Conservation (phyloP, 495 filamentous ascomycete species). For the Neurospora tetraspora region DNA sequence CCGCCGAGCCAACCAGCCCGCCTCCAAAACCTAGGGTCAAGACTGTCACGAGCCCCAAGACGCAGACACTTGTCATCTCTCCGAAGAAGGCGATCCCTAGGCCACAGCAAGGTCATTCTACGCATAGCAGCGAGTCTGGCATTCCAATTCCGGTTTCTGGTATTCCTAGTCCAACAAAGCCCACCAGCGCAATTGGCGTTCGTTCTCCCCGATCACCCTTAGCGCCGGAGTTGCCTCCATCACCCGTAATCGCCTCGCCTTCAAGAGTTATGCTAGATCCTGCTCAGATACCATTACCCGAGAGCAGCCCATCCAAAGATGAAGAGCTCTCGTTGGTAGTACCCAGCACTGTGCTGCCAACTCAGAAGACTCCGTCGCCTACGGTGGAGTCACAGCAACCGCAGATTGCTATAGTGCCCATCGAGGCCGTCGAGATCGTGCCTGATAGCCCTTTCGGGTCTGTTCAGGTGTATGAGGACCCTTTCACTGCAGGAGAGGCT, state of each 20-base stretch:
- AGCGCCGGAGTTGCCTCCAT: conserved; percentile 7
- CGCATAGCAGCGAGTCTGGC: conserved; percentile 35
- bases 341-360: conserved; percentile 16
- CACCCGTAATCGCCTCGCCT: conserved; percentile 26
- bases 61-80: conserved; percentile 21
- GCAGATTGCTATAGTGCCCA: not conserved
- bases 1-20: conserved; percentile 32
- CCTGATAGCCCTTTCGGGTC: conserved; percentile 26
- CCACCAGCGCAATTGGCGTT: conserved; percentile 14
- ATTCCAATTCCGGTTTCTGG: conserved; percentile 21
- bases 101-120: conserved; percentile 29
- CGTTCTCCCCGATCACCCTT: conserved; percentile 17
- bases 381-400: not conserved
- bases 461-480: conserved; percentile 52
- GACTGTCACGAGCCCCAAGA: conserved; percentile 27
- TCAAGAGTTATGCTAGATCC: conserved; percentile 14
- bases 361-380: conserved; percentile 8
- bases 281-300: conserved; percentile 3
- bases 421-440: conserved; percentile 11
- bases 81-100: conserved; percentile 36
- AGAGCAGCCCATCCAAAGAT: conserved; percentile 26
- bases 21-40: conserved; percentile 24
- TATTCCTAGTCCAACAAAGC: conserved; percentile 26
- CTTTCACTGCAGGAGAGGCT: conserved; percentile 39
- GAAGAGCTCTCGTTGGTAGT: conserved; percentile 45